Base-by-base conservation (phyloP, 2,329 filamentous ascomycete genomes). In the Zopfia rhizophila region DNA sequence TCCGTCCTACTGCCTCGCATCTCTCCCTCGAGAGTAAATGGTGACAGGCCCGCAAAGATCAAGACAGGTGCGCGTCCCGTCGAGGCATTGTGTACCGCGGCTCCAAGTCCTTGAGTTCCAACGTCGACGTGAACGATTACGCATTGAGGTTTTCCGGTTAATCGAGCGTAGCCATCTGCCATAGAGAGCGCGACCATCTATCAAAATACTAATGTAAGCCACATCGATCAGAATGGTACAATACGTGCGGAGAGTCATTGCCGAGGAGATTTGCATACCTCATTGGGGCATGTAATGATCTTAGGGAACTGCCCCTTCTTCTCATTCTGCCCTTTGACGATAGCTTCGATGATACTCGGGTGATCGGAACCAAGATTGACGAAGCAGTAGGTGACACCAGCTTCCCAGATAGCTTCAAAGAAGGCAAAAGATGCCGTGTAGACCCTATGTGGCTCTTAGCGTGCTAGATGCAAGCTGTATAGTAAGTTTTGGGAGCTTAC, bases 141-240 rank as follows among this genome's bases (percentile, higher is more conserved):
- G 48, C 83, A 87, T 71, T 92, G 89, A 0, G 88, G 87, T 56
- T 88, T 83, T 40, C 83, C 83, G 5, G 86, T 90, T 25, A 89
- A 70, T 50, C 69, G 65, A 25, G 89, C 88, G 63, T 89, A 91
- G 38, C 89, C 89, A 68, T 93, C 89, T 11, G 89, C 89, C 86
- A 91, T 90, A 47, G 88, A 92, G 60, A 93, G 81, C 18, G 89
- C 89, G 5, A 92, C 89, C 88, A 92, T 92, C 85, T 90, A 55
- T 14, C 23, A 39, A n/a, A n/a, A n/a, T n/a, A n/a, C n/a, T n/a
- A n/a, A n/a, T n/a, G n/a, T n/a, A n/a, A n/a, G n/a, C n/a, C n/a
- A n/a, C n/a, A n/a, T n/a, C n/a, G n/a, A n/a, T n/a, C n/a, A n/a
- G n/a, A n/a, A n/a, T n/a, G n/a, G n/a, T n/a, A n/a, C n/a, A n/a